These are phyloP conservation scores for Fusarium coicis DNA, from an alignment of 2,329 filamentous ascomycete species.

Conservation along the genomic window DNA sequence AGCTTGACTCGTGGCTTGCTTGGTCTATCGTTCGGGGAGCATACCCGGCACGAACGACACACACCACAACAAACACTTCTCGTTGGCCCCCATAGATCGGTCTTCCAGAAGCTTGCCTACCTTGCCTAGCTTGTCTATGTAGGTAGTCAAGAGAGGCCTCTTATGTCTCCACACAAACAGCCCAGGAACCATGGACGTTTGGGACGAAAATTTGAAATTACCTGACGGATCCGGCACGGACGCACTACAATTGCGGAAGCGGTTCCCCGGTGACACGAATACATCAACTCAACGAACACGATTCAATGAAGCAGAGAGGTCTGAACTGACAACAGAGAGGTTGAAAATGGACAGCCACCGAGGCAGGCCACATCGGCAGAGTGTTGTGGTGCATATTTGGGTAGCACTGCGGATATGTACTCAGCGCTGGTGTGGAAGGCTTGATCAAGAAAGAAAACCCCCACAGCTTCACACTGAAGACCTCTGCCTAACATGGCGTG, in stretches of 20 bases:
- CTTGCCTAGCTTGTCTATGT: neutral
- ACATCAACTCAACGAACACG: slow-evolving; percentile 28
- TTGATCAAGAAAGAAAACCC: neutral
- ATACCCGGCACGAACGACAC: slow-evolving; percentile 35
- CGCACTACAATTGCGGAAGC: slow-evolving; percentile 44
- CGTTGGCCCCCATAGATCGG: slow-evolving; percentile 33
- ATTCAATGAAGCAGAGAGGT: slow-evolving; percentile 16
- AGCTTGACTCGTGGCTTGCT: slow-evolving; percentile 38
- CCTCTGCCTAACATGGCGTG: slow-evolving; percentile 1
- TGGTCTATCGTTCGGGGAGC: slow-evolving; percentile 33
- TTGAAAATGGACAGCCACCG: slow-evolving; percentile 35
- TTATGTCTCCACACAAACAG: slow-evolving; percentile 31
- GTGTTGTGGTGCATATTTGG: slow-evolving; percentile 26
- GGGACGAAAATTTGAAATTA: slow-evolving; percentile 47
- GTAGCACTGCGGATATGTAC: neutral
- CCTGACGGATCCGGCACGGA: slow-evolving; percentile 37
- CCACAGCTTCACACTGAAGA: neutral
- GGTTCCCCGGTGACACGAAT: slow-evolving; percentile 48
- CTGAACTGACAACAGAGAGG: slow-evolving; percentile 24
- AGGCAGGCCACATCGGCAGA: slow-evolving; percentile 31
- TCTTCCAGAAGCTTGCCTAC: slow-evolving; percentile 45
- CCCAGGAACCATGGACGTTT: slow-evolving; percentile 39
- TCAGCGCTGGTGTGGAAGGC: neutral
- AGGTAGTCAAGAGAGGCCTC: slow-evolving; percentile 32
- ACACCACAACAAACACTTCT: slow-evolving; percentile 25